A percentile compares a stretch with the other conserved stretches of the same genome.
Conservation (phyloP, 371 early-diverging fungal species). For the Cokeromyces recurvatus region DNA sequence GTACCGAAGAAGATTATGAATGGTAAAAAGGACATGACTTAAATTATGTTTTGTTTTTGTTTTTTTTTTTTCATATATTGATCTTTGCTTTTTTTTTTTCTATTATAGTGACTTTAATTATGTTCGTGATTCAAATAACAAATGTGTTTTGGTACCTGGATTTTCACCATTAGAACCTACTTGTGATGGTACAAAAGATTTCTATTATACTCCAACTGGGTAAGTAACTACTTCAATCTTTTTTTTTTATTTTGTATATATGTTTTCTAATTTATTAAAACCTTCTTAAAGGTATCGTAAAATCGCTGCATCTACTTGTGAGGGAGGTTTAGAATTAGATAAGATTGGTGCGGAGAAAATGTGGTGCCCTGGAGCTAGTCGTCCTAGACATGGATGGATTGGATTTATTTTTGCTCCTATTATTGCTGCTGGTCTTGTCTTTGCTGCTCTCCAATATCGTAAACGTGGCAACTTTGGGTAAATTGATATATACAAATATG, state of each 20-base stretch:
- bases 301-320: conserved; percentile 71
- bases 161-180: conserved; percentile 47
- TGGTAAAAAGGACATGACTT: conserved; percentile 42
- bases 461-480: conserved; percentile 36
- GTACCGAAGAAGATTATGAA: conserved; percentile 83
- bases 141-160: conserved; percentile 65
- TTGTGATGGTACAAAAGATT: conserved; percentile 55
- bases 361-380: conserved; percentile 63
- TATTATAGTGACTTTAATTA: conserved; percentile 69
- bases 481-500: not conserved
- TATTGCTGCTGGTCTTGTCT: conserved; percentile 31
- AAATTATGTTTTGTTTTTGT: not conserved
- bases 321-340: conserved; percentile 54
- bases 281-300: conserved; percentile 61
- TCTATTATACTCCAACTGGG: conserved; percentile 56
- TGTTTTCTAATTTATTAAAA: not conserved
- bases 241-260: not conserved
- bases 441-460: conserved; percentile 31
- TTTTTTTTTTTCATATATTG: too few relatives aligned
- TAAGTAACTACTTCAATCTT: conserved; percentile 17
- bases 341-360: conserved; percentile 44
- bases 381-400: conserved; percentile 26
- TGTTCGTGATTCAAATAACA: conserved; percentile 51
- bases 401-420: conserved; percentile 36
- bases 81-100: not conserved